Evolutionary conservation across 2,329 filamentous ascomycete genomes (phyloP), one percentile per base, ranked within the genome.

Genomic region (Arachnomyces sp.): DNA sequence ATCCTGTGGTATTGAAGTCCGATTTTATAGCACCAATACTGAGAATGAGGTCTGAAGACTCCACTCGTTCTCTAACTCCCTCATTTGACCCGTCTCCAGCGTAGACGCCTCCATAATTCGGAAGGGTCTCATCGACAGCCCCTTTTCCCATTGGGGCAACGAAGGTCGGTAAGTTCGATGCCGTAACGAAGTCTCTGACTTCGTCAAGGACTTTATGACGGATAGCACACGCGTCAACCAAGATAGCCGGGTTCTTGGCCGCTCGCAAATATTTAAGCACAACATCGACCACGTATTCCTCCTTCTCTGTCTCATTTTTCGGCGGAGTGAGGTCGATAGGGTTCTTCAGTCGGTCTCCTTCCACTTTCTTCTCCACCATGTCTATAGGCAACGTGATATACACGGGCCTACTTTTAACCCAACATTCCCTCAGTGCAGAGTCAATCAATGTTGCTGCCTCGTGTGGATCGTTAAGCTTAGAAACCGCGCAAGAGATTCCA

Each of bases 131-230:
- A 55, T 90, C 75, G 36, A 93, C 74, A 18, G 83, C 82, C 14
- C 85, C 77, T 66, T 92, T 93, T 31, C 86, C 86, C 82, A 92
- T 92, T 9, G 86, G 85, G 0, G 85, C 84, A 13, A 87, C 83
- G 51, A 90, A 90, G 0, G 84, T 81, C 4, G 87, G 86, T 4
- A 93, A 68, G 6, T 76, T 69, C 0, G 84, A 84, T 65, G 82
- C 85, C 40, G 79, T 68, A 35, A 92, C 68, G 4, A 93, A 68
- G 5, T 76, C 75, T 51, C 86, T 77, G 17, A 86, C 78, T 59
- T 90, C 84, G 1, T 76, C 60, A 1, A 87, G 61, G 14, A 85
- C 82, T 35, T 80, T 73, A 55, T 89, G 84, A 18, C 86, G 78
- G 45, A 87, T 78, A 13, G 84, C 83, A 54, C 86, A 89, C 28